Percentiles rank a stretch among this genome's conserved stretches.
phyloP scores from a whole-genome alignment of 78 protist species.

The Polysphondylium violaceum region DNA sequence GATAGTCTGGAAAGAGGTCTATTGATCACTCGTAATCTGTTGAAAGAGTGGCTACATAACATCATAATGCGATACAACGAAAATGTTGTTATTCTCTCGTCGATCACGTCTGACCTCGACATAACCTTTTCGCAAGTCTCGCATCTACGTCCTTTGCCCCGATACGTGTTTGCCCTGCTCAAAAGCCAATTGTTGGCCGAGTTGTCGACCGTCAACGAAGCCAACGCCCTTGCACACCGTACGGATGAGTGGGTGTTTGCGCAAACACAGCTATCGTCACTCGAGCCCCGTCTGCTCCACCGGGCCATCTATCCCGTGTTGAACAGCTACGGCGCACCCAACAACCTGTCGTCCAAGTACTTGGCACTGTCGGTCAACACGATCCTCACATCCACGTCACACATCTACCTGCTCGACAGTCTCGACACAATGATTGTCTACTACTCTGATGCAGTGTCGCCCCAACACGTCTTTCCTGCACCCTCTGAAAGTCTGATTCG shows the following conservation, averaged over 20 bases:
- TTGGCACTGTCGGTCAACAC: constrained; percentile 33
- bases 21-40: neutral
- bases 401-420: constrained; percentile 44
- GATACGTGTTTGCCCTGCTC: constrained; percentile 49
- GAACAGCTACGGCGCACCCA: constrained; percentile 45
- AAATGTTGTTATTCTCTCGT: constrained; percentile 34
- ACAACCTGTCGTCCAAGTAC: constrained; percentile 40
- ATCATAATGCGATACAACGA: constrained; percentile 39
- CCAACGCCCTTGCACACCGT: neutral
- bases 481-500: constrained; percentile 48
- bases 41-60: constrained; percentile 29
- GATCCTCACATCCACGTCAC: neutral
- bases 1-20: constrained; percentile 52
- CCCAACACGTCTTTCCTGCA: constrained; percentile 38
- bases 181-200: neutral
- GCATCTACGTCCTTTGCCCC: constrained; percentile 37
- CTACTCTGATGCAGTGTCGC: neutral
- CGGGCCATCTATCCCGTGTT: constrained; percentile 56
- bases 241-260: constrained; percentile 57
- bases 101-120: neutral
- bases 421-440: constrained; percentile 41
- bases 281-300: constrained; percentile 48
- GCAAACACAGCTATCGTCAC: neutral
- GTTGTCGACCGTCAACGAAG: constrained; percentile 11
- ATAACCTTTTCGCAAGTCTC: constrained; percentile 20